phyloP scores from a whole-genome alignment of 2,329 filamentous ascomycete species.

The Fusarium decemcellulare region DNA sequence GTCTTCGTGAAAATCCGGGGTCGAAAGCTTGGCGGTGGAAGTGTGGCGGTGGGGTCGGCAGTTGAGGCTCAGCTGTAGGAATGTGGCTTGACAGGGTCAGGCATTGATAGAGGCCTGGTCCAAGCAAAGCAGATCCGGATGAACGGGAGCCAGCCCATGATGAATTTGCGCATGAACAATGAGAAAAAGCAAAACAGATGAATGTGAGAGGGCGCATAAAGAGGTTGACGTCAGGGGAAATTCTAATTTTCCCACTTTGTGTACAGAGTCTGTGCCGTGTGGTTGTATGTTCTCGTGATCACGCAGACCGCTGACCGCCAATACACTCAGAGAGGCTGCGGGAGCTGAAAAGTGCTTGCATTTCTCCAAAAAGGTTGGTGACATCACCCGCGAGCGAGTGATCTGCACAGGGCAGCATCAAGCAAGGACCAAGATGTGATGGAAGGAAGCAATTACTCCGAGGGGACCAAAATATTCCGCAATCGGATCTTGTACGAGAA shows the following conservation, averaged over 20 bases:
- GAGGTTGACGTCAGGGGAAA: no score
- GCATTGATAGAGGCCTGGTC: neutral
- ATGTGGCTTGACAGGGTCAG: slow-evolving; percentile 22
- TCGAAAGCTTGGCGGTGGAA: slow-evolving; percentile 26
- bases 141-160: neutral
- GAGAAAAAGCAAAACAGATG: neutral
- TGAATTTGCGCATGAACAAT: neutral
- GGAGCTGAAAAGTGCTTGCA: neutral
- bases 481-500: neutral
- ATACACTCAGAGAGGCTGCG: neutral
- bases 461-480: no score
- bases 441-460: no score
- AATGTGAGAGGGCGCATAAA: no score
- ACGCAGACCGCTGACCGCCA: neutral
- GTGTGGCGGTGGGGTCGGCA: slow-evolving; percentile 32
- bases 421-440: no score
- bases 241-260: no score
- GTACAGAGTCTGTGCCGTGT: neutral
- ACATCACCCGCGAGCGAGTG: neutral
- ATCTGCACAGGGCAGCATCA: no score
- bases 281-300: neutral
- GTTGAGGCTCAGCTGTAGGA: slow-evolving; percentile 22
- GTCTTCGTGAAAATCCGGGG: slow-evolving; percentile 44
- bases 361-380: neutral
- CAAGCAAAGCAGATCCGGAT: neutral